Percentiles rank a stretch among this genome's conserved stretches.
Evolutionary conservation across 257 asterid genomes (phyloP).

Genomic region (Solanum etuberosum): DNA sequence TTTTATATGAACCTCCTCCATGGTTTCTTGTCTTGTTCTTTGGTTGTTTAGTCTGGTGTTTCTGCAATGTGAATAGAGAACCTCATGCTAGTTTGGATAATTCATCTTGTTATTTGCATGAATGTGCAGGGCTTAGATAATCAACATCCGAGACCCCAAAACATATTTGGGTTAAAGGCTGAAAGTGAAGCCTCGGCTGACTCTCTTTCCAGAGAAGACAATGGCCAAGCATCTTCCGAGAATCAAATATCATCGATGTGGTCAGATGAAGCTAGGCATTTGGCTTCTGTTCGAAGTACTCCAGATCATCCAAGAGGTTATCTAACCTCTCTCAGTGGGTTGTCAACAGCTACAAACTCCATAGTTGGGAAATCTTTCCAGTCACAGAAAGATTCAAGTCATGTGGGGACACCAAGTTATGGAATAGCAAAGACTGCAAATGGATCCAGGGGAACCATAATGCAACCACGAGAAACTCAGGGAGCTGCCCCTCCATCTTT

Average conservation of each 20-base stretch:
- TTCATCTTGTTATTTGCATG: not conserved
- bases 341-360: conserved; percentile 23
- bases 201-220: conserved; percentile 39
- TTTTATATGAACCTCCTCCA: not conserved
- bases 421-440: conserved; percentile 23
- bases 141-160: conserved; percentile 29
- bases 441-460: conserved; percentile 20
- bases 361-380: conserved; percentile 25
- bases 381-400: conserved; percentile 26
- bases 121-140: conserved; percentile 37
- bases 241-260: conserved; percentile 27
- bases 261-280: conserved; percentile 35
- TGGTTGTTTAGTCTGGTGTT: not conserved
- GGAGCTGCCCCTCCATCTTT: conserved; percentile 30
- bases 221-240: conserved; percentile 27
- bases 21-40: not conserved
- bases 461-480: conserved; percentile 26
- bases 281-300: conserved; percentile 19
- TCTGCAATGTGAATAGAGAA: not conserved
- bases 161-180: conserved; percentile 19
- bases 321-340: conserved; percentile 18
- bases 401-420: conserved; percentile 23
- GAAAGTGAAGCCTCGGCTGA: conserved; percentile 49
- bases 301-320: conserved; percentile 35
- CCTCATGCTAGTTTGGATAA: not conserved